These are phyloP conservation scores for Phascolomyces articulosus DNA, from an alignment of 371 early-diverging fungal genomes.

Conservation along the genomic window DNA sequence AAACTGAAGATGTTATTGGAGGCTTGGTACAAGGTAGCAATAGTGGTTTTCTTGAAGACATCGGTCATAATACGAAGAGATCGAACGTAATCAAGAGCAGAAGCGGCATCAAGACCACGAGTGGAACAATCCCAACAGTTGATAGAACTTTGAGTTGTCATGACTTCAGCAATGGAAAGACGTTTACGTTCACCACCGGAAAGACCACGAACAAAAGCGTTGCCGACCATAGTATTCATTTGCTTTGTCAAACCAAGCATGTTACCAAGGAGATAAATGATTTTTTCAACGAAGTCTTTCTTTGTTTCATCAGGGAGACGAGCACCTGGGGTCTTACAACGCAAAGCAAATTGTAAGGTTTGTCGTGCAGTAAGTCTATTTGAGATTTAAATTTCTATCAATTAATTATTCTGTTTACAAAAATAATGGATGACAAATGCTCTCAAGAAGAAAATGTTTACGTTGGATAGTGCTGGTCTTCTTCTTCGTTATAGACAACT, in stretches of 20 bases:
- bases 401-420: too few species aligned
- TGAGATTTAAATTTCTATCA: too few species aligned
- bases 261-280: slow-evolving; percentile 59
- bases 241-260: slow-evolving; percentile 80
- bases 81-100: slow-evolving; percentile 78
- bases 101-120: slow-evolving; percentile 89
- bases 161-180: slow-evolving; percentile 84
- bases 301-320: slow-evolving; percentile 49
- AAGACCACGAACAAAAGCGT: slow-evolving; percentile 80
- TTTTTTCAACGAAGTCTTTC: slow-evolving; percentile 45
- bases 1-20: slow-evolving; percentile 75
- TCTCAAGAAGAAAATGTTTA: too few species aligned
- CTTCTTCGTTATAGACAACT: slow-evolving; percentile 71
- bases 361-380: slow-evolving; percentile 56
- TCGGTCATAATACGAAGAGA: slow-evolving; percentile 72
- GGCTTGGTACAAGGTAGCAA: slow-evolving; percentile 73
- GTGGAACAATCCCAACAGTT: slow-evolving; percentile 89
- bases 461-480: slow-evolving; percentile 74
- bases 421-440: too few species aligned
- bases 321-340: slow-evolving; percentile 64
- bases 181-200: slow-evolving; percentile 92
- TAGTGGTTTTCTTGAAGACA: slow-evolving; percentile 61
- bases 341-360: slow-evolving; percentile 66
- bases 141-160: slow-evolving; percentile 74
- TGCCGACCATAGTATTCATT: slow-evolving; percentile 81